Conservation (phyloP, 352 stramenopile genomes). For the Thraustotheca clavata region DNA sequence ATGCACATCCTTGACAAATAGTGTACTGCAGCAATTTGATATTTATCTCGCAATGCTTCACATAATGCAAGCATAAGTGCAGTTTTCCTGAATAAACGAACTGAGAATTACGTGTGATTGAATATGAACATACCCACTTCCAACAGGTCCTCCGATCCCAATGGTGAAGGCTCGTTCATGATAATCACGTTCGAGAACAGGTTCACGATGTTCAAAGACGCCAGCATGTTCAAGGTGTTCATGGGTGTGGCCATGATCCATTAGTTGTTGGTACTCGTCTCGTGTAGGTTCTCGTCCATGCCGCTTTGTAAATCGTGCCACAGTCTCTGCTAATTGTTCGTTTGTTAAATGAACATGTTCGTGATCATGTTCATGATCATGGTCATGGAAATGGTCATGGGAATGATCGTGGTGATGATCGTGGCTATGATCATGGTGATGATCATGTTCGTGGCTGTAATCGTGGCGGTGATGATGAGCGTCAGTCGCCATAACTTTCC, state of each 20-base stretch:
- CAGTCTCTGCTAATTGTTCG: constrained; percentile 29
- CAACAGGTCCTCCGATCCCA: constrained; percentile 94
- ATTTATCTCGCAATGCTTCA: constrained; percentile 68
- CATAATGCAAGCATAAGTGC: constrained; percentile 92
- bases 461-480: constrained; percentile 24
- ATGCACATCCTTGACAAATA: neutral
- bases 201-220: constrained; percentile 57
- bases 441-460: constrained; percentile 28
- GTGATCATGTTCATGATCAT: constrained; percentile 25
- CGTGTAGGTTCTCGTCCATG: constrained; percentile 51
- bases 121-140: constrained; percentile 48
- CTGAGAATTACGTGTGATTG: neutral
- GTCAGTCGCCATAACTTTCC: too few relatives aligned
- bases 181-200: constrained; percentile 56
- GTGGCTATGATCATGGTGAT: constrained; percentile 26
- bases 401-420: constrained; percentile 25
- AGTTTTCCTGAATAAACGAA: constrained; percentile 76
- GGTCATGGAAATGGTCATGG: constrained; percentile 24
- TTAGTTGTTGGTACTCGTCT: constrained; percentile 68
- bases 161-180: constrained; percentile 88
- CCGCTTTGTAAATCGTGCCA: constrained; percentile 54
- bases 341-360: constrained; percentile 32
- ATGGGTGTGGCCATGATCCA: constrained; percentile 82
- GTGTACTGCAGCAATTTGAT: constrained; percentile 68
- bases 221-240: constrained; percentile 82